Percentiles rank a stretch among this genome's conserved stretches.
Conservation (phyloP, 2,329 filamentous ascomycete species). For the Colletotrichum spaethianum region DNA sequence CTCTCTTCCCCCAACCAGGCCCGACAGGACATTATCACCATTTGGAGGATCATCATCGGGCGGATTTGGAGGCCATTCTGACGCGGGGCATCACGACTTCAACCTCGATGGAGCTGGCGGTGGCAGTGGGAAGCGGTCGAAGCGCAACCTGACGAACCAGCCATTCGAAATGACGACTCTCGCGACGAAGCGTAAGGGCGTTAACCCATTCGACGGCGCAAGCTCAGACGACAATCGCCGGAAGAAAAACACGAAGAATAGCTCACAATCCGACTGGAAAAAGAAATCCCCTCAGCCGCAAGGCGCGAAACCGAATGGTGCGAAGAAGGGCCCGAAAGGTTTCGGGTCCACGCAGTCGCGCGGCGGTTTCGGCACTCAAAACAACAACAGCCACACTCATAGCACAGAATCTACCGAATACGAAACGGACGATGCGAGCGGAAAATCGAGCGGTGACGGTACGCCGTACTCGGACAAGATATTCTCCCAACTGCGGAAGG, state of each 20-base stretch:
- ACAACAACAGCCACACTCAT: constrained; percentile 12
- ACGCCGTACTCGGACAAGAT: constrained; percentile 66
- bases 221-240: constrained; percentile 42
- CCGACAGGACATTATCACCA: constrained; percentile 18
- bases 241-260: constrained; percentile 44
- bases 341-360: constrained; percentile 33
- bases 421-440: constrained; percentile 42
- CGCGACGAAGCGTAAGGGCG: constrained; percentile 43
- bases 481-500: constrained; percentile 65
- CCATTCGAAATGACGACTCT: constrained; percentile 48
- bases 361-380: constrained; percentile 33
- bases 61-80: constrained; percentile 25
- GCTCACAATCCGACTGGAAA: constrained; percentile 40
- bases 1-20: constrained; percentile 37
- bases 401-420: constrained; percentile 27
- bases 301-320: constrained; percentile 31
- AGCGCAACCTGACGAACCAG: constrained; percentile 46
- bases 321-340: constrained; percentile 30
- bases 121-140: constrained; percentile 46
- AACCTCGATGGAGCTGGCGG: constrained; percentile 50
- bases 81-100: constrained; percentile 44
- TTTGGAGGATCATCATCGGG: constrained; percentile 28
- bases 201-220: constrained; percentile 47
- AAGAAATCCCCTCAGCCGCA: constrained; percentile 41
- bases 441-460: constrained; percentile 26